These are phyloP conservation scores for Citrullus mucosospermus DNA, from an alignment of 306 rosid genomes.

Conservation along the genomic window DNA sequence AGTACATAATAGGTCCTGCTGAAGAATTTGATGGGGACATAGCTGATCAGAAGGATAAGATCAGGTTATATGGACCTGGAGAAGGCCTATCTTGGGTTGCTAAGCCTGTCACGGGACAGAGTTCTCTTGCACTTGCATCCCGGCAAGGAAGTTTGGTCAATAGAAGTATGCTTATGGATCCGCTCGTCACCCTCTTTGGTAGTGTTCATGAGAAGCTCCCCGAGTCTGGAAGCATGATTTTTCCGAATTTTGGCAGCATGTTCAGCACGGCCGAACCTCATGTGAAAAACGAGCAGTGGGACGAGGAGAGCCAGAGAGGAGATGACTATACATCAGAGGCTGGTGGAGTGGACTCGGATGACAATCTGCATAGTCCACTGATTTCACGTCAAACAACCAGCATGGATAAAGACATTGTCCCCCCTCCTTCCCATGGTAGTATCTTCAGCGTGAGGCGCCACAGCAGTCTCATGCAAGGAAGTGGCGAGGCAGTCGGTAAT, in stretches of 20 bases:
- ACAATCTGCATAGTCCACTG: conserved; percentile 73
- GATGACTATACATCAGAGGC: conserved; percentile 55
- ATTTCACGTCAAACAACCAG: conserved; percentile 81
- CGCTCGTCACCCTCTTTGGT: conserved; percentile 63
- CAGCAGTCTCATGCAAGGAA: conserved; percentile 73
- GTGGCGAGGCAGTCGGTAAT: conserved; percentile 52
- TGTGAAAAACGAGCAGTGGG: conserved; percentile 48
- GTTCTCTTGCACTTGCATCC: conserved; percentile 60
- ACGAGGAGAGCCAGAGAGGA: conserved; percentile 74
- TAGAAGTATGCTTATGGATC: conserved; percentile 63
- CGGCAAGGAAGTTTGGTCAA: conserved; percentile 82
- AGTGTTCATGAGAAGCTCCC: conserved; percentile 69
- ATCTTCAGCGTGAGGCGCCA: conserved; percentile 51
- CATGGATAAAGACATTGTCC: conserved; percentile 60
- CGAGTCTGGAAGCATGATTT: conserved; percentile 47
- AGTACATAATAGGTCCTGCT: conserved; percentile 61
- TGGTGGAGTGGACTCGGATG: conserved; percentile 63
- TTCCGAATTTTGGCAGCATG: conserved; percentile 81
- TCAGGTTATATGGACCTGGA: conserved; percentile 68
- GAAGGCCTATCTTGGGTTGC: conserved; percentile 86
- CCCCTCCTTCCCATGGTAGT: conserved; percentile 70
- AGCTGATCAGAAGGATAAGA: conserved; percentile 43
- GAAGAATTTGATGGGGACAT: conserved; percentile 39
- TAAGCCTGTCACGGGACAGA: conserved; percentile 64
- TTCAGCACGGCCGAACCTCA: conserved; percentile 61